Evolutionary conservation across 169 alveolate species (phyloP), one percentile per base, ranked within the genome.

Genomic region (Eimeria praecox): DNA sequence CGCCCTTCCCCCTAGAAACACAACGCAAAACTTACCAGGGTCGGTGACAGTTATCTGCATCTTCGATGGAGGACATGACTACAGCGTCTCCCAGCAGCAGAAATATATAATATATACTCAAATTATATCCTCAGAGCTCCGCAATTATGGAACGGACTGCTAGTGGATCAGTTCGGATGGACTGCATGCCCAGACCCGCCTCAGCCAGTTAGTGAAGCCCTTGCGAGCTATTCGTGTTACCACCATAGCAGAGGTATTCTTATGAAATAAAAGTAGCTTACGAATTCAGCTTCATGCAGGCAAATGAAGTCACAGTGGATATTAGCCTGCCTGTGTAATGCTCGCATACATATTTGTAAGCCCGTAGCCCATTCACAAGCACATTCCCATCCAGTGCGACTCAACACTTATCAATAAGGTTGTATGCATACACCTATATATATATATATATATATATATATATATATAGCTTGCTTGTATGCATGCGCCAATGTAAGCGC

Each of bases 31-130:
- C 93, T n/a, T 87, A 87, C 93, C 93, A 38, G 93, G 82, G 93
- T 87, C 93, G 24, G 93, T 87, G 59, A 87, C 93, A n/a, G 93
- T 87, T 69, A 87, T 62, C 64, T 87, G 93, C 93, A 87, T 87
- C 82, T 56, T 87, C 83, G 64, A 35, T 24, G 93, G 59, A 59
- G 56, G 35, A 22, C 49, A 62, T 56, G 64, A 35, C 62, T 27
- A n/a, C 73, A 35, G 66, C 22, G 56, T 33, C 56, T 52, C 71
- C n/a, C 54, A 62, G 35, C 54, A 62, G 35, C 66, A 87, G n/a
- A 62, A 59, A 62, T 27, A 35, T 24, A 38, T 2, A 87, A 86
- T 10, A 59, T 20, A 24, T 35, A 33, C 18, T 54, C 52, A 83
- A 49, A 1, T n/a, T 83, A 22, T 52, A 22, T 54, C 44, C 24